Conservation (phyloP, 2,329 filamentous ascomycete species). For the Microcyclosporella mali region DNA sequence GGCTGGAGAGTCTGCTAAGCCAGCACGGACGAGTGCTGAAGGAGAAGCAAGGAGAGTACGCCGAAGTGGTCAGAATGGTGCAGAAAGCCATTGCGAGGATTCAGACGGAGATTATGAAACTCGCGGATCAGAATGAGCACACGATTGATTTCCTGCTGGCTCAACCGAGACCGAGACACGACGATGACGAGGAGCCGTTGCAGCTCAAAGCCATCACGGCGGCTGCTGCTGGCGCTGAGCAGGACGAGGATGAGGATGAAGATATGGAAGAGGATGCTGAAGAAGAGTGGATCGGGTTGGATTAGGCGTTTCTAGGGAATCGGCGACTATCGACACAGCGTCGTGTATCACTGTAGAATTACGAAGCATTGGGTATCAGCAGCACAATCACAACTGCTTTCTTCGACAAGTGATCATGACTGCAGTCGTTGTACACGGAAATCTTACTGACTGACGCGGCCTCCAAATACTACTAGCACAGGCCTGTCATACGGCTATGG, state of each 20-base stretch:
- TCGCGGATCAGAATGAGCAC: slow-evolving; percentile 85
- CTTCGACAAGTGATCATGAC: too few relatives aligned
- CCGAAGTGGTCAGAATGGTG: slow-evolving; percentile 77
- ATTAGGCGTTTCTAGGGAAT: slow-evolving; percentile 9
- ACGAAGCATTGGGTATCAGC: too few relatives aligned
- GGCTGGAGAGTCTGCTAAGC: slow-evolving; percentile 77
- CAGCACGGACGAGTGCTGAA: slow-evolving; percentile 81
- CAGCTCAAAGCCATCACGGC: slow-evolving; percentile 17
- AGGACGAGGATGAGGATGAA: slow-evolving; percentile 29
- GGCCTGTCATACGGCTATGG: too few relatives aligned
- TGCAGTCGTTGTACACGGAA: too few relatives aligned
- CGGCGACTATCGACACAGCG: background rate
- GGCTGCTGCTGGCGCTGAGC: slow-evolving; percentile 8
- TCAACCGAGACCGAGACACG: slow-evolving; percentile 26
- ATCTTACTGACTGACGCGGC: too few relatives aligned
- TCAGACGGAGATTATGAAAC: slow-evolving; percentile 70
- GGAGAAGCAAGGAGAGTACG: slow-evolving; percentile 70
- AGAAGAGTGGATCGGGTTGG: slow-evolving; percentile 29
- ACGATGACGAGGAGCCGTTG: slow-evolving; percentile 4
- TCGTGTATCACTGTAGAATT: background rate
- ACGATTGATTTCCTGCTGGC: slow-evolving; percentile 73
- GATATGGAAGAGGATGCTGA: slow-evolving; percentile 30
- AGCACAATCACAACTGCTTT: too few relatives aligned
- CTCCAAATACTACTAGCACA: too few relatives aligned
- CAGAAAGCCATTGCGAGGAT: slow-evolving; percentile 74